Conservation (phyloP, 257 asterid species). For the Prunella vulgaris region DNA sequence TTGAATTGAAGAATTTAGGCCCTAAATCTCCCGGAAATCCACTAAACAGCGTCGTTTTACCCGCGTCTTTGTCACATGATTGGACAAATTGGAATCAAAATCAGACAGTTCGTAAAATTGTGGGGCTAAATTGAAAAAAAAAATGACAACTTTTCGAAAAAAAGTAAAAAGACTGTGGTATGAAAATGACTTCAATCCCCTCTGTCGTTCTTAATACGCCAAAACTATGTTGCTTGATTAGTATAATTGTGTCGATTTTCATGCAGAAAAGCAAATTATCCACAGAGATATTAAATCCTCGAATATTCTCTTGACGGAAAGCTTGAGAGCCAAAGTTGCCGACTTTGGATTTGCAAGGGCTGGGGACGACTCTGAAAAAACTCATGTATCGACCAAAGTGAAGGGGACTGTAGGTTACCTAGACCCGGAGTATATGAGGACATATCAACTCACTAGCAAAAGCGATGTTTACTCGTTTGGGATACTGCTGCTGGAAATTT, state of each 20-base stretch:
- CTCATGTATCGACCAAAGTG: conserved; percentile 85
- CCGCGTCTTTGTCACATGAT: background rate
- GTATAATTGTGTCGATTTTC: background rate
- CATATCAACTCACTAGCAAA: conserved; percentile 76
- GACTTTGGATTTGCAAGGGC: conserved; percentile 94
- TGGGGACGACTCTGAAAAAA: conserved; percentile 75
- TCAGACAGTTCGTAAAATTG: background rate
- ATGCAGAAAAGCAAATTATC: conserved; percentile 91
- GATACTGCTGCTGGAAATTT: conserved; percentile 67
- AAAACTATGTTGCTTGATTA: background rate
- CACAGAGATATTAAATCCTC: conserved; percentile 99
- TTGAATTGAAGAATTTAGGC: background rate
- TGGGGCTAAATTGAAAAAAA: background rate
- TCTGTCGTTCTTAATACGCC: background rate
- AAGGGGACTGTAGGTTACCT: conserved; percentile 98
- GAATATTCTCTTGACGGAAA: conserved; percentile 85
- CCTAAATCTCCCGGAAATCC: background rate
- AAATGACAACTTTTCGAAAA: background rate
- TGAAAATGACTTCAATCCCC: background rate
- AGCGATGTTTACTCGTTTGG: conserved; percentile 98
- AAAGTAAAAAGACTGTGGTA: background rate
- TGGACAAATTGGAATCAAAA: background rate
- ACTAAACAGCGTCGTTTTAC: background rate
- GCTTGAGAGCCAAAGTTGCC: conserved; percentile 90
- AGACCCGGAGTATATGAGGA: conserved; percentile 95